phyloP scores from a whole-genome alignment of 2,329 filamentous ascomycete species.

The Xylariaceae sp. region DNA sequence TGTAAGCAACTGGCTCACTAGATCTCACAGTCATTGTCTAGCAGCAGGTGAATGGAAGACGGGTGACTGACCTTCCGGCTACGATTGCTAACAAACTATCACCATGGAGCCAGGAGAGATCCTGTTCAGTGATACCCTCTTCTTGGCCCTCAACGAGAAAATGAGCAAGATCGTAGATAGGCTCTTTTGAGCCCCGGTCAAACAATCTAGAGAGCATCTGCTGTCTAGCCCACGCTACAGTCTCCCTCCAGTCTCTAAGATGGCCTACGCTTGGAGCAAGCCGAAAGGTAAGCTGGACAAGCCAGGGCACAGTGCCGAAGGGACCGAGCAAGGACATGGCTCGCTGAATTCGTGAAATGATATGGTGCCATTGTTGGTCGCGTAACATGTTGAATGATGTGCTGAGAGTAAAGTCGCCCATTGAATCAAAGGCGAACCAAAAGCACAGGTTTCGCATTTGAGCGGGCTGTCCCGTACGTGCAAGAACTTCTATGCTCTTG shows the following conservation, averaged over 20 bases:
- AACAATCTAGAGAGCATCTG: slow-evolving; percentile 14
- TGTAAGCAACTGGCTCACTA: slow-evolving; percentile 19
- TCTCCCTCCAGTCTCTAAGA: slow-evolving; percentile 24
- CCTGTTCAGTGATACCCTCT: slow-evolving; percentile 2
- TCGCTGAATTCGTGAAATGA: slow-evolving; percentile 17
- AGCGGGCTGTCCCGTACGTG: slow-evolving; percentile 9
- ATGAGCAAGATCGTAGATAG: slow-evolving; percentile 1
- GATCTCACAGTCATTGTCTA: not conserved
- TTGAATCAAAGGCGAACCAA: slow-evolving; percentile 7
- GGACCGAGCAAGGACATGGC: slow-evolving; percentile 29
- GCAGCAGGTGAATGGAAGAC: not conserved
- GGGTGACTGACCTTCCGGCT: slow-evolving; percentile 21
- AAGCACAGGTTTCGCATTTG: slow-evolving; percentile 22
- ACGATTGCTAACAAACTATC: slow-evolving; percentile 23
- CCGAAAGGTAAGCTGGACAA: slow-evolving; percentile 22
- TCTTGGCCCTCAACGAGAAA: not conserved
- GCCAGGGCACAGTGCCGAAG: slow-evolving; percentile 27
- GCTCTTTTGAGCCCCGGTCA: not conserved
- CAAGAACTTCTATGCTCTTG: slow-evolving; percentile 14
- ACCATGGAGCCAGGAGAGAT: slow-evolving; percentile 12
- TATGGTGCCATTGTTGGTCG: not conserved
- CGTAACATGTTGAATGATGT: slow-evolving; percentile 2
- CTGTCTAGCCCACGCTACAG: slow-evolving; percentile 19
- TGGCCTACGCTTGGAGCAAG: slow-evolving; percentile 13
- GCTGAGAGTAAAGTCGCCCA: slow-evolving; percentile 8